Conservation (phyloP, 345 rosid species). For the Aurinia saxatilis region DNA sequence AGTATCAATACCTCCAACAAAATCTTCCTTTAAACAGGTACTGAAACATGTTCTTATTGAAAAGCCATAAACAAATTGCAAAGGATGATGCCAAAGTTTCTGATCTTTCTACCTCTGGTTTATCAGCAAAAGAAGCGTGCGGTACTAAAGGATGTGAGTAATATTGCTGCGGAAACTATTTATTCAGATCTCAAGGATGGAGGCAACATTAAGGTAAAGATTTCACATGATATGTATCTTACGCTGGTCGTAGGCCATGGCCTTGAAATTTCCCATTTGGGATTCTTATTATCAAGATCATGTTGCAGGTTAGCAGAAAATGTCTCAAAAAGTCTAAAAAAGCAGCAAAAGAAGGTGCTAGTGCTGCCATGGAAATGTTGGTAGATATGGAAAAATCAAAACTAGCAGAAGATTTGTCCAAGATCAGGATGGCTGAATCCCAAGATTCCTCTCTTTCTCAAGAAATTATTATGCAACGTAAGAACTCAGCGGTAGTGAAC, state of each 20-base stretch:
- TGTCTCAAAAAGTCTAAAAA: slow-evolving; percentile 29
- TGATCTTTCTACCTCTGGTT: slow-evolving; percentile 21
- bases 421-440: slow-evolving; percentile 58
- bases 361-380: slow-evolving; percentile 30
- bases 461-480: slow-evolving; percentile 17
- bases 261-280: background rate
- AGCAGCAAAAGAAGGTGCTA: slow-evolving; percentile 24
- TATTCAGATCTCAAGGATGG: slow-evolving; percentile 30
- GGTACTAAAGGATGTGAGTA: slow-evolving; percentile 72
- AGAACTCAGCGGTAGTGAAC: slow-evolving; percentile 20
- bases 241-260: background rate
- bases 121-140: slow-evolving; percentile 70
- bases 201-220: slow-evolving; percentile 43
- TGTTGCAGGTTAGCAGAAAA: slow-evolving; percentile 42
- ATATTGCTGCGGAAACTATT: slow-evolving; percentile 29
- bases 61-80: slow-evolving; percentile 42
- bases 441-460: slow-evolving; percentile 29
- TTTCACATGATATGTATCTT: slow-evolving; percentile 3
- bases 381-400: slow-evolving; percentile 37
- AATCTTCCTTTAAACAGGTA: slow-evolving; percentile 58
- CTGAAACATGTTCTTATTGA: slow-evolving; percentile 34
- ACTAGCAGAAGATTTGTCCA: slow-evolving; percentile 70
- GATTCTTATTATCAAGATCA: slow-evolving; percentile 11
- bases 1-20: slow-evolving; percentile 43
- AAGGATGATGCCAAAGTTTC: slow-evolving; percentile 41